These are phyloP conservation scores for Plasmodium billcollinsi DNA, from an alignment of 169 alveolate genomes.

Conservation along the genomic window DNA sequence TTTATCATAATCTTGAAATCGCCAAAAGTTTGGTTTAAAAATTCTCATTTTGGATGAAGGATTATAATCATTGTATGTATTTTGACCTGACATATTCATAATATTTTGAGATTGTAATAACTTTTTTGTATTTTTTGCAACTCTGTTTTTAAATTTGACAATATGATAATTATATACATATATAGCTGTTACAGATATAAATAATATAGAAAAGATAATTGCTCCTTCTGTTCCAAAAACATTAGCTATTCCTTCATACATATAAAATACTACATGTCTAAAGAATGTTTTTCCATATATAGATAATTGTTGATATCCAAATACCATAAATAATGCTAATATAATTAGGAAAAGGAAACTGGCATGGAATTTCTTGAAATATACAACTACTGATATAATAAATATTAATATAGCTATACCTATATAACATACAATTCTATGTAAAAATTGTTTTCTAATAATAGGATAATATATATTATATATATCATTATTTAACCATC, in stretches of 20 bases:
- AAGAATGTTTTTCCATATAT: conserved; percentile 46
- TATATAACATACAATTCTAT: conserved; percentile 43
- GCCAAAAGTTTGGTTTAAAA: conserved; percentile 56
- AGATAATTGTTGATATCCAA: conserved; percentile 73
- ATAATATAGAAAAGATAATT: conserved; percentile 32
- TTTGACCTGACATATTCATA: conserved; percentile 54
- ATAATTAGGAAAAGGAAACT: conserved; percentile 52
- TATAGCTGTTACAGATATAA: conserved; percentile 52
- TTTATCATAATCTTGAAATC: conserved; percentile 46
- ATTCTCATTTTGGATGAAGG: conserved; percentile 25
- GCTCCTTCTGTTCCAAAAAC: conserved; percentile 79
- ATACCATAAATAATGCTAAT: conserved; percentile 56
- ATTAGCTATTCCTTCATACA: conserved; percentile 72
- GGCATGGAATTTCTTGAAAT: conserved; percentile 68
- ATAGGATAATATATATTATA: conserved; percentile 64
- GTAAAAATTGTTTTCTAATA: conserved; percentile 69
- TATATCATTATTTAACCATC: conserved; percentile 76
- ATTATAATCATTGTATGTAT: conserved; percentile 29
- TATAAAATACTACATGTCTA: conserved; percentile 64
- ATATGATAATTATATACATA: conserved; percentile 67
- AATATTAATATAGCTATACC: conserved; percentile 58
- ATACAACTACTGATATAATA: conserved; percentile 31
- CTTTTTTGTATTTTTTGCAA: conserved; percentile 55
- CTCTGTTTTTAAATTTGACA: conserved; percentile 60
- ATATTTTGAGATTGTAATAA: conserved; percentile 68